Percentiles rank a stretch among this genome's conserved stretches.
These are phyloP conservation scores for Lipomyces yamadae DNA, from an alignment of 805 yeast species.

Conservation along the genomic window DNA sequence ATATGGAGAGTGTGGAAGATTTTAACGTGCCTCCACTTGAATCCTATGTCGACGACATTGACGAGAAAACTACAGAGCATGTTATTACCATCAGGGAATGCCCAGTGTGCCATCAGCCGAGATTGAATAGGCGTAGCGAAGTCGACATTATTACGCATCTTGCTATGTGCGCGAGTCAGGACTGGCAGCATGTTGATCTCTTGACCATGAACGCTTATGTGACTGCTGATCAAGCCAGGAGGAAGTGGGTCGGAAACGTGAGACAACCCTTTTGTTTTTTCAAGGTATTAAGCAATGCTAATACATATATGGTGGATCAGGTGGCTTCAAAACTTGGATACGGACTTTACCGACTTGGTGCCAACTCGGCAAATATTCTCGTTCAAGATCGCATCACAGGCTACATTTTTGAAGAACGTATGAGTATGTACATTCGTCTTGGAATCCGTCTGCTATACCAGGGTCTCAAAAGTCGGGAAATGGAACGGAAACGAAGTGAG, in stretches of 20 bases:
- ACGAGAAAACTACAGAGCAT: conserved; percentile 43
- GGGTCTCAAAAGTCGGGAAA: conserved; percentile 63
- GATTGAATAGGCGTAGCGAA: conserved; percentile 59
- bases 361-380: conserved; percentile 88
- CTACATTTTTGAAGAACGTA: conserved; percentile 86
- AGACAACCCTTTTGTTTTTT: not conserved
- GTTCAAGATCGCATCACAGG: conserved; percentile 94
- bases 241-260: conserved; percentile 81
- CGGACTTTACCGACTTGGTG: conserved; percentile 85
- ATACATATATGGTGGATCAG: conserved; percentile 4
- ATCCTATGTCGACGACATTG: conserved; percentile 19
- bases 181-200: conserved; percentile 71
- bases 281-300: not conserved
- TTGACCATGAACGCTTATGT: conserved; percentile 70
- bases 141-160: conserved; percentile 82
- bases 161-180: conserved; percentile 81
- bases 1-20: not conserved
- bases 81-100: conserved; percentile 70
- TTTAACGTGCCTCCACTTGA: conserved; percentile 1
- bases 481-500: conserved; percentile 55
- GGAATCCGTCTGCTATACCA: conserved; percentile 85
- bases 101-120: conserved; percentile 75
- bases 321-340: conserved; percentile 81
- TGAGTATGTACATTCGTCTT: conserved; percentile 83
- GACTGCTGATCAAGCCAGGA: conserved; percentile 78